These are phyloP conservation scores for Xylaria sp. DNA, from an alignment of 495 filamentous ascomycete genomes.

Conservation along the genomic window DNA sequence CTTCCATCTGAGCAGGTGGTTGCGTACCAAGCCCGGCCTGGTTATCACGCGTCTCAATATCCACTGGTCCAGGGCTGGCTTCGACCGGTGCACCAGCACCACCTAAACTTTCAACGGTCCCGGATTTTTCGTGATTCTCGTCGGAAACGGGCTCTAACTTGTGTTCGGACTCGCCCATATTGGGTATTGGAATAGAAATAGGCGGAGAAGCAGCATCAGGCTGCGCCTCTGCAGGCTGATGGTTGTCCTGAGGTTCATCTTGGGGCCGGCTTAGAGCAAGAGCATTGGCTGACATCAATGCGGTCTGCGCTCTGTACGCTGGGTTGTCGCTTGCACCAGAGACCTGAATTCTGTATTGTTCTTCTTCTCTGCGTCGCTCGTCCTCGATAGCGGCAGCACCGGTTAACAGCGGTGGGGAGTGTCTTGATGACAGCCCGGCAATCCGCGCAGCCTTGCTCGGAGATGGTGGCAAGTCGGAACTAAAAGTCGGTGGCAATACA, in stretches of 20 bases:
- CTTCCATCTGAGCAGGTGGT: constrained; percentile 55
- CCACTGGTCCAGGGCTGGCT: constrained; percentile 52
- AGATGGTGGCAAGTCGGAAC: constrained; percentile 55
- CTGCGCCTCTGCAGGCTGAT: constrained; percentile 33
- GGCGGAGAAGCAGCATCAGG: constrained; percentile 33
- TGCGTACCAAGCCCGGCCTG: constrained; percentile 45
- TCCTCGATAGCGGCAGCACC: constrained; percentile 64
- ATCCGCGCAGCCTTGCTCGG: constrained; percentile 62
- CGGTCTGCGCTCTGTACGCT: constrained; percentile 57
- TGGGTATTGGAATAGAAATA: constrained; percentile 45
- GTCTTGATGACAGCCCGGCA: constrained; percentile 52
- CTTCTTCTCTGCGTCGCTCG: constrained; percentile 57
- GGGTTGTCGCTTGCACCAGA: constrained; percentile 59
- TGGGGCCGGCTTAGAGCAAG: constrained; percentile 60
- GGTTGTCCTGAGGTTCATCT: constrained; percentile 41
- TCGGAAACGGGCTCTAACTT: constrained; percentile 48
- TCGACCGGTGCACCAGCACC: constrained; percentile 44
- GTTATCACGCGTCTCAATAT: constrained; percentile 48
- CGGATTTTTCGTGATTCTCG: constrained; percentile 41
- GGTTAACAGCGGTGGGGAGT: constrained; percentile 56
- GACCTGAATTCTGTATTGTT: constrained; percentile 49
- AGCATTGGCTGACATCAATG: constrained; percentile 59
- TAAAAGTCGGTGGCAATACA: constrained; percentile 43
- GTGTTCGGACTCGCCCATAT: constrained; percentile 37
- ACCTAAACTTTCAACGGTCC: constrained; percentile 47